Base-by-base conservation (phyloP, 2,329 filamentous ascomycete genomes). In the Podosphaera fusca region DNA sequence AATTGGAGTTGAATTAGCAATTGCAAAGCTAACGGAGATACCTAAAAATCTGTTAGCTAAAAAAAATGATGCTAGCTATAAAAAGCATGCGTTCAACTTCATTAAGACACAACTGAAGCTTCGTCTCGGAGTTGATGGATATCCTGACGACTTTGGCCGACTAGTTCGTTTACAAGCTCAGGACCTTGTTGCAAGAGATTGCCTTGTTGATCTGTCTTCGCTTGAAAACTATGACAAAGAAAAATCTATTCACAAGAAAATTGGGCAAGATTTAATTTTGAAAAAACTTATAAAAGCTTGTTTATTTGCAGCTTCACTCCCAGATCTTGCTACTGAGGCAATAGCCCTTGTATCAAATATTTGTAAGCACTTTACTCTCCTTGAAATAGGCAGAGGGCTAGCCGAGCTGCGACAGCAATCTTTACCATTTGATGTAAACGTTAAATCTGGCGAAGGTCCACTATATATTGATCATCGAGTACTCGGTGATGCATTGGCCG, bases 31-130 rank as follows among this genome's bases (percentile, higher is more conserved):
- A 51, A 84, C 84, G 73, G 90, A 96, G 65, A 70, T 79, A 0
- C 82, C 87, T 0, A 90, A 85, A 67, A 70, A 72, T 1, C 67
- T 74, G 12, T 70, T 73, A 29, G 71, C 72, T 2, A 82, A 75
- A 58, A 69, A 70, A 56, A 70, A 71, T 58, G 90, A 96, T 64
- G 73, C 74, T 0, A 92, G 86, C 68, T 95, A 98, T 73, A 96
- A 96, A 71, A 85, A 85, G 66, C 88, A 98, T 69, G 87, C 94
- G 0, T 81, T 95, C 62, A 82, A 88, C 59, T 76, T 96, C 64
- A 81, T 98, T 65, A 87, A 84, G 62, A 79, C 88, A 0, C 89
- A 96, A 64, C 74, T 95, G 56, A 98, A 96, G 71, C 74, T 98
- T 36, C 80, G 90, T 57, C 84, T 98, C 58, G 92, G 92, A 3